phyloP scores from a whole-genome alignment of 371 early-diverging fungal species.

The Lichtheimia hyalospora region DNA sequence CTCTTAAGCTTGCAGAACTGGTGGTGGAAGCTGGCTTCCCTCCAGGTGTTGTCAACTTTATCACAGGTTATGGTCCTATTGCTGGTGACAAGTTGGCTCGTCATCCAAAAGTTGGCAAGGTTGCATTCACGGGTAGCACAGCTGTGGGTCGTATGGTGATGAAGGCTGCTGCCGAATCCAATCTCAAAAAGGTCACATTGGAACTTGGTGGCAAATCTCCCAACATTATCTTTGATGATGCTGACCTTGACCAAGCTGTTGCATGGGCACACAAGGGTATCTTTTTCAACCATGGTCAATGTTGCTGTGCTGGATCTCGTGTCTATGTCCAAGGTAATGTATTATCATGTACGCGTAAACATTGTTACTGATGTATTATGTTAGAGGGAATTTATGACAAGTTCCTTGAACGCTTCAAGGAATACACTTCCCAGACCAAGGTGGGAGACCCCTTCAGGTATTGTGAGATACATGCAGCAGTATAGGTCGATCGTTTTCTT shows the following conservation, averaged over 20 bases:
- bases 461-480: no score
- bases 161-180: conserved; percentile 59
- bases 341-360: neutral
- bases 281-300: conserved; percentile 85
- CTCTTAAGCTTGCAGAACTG: conserved; percentile 44
- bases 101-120: conserved; percentile 50
- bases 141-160: conserved; percentile 53
- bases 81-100: conserved; percentile 34
- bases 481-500: no score
- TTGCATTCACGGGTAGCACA: conserved; percentile 69
- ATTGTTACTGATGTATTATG: neutral
- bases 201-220: conserved; percentile 89
- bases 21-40: conserved; percentile 51
- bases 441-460: conserved; percentile 67
- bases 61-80: conserved; percentile 42
- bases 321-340: conserved; percentile 70
- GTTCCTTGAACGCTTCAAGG: conserved; percentile 68
- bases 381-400: conserved; percentile 66
- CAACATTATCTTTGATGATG: conserved; percentile 88
- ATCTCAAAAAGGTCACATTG: conserved; percentile 75
- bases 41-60: conserved; percentile 78
- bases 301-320: conserved; percentile 83
- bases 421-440: conserved; percentile 51
- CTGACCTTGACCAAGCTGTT: conserved; percentile 80
- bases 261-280: conserved; percentile 68